A percentile compares a stretch with the other conserved stretches of the same genome.
Evolutionary conservation across 2,329 filamentous ascomycete species (phyloP).

Genomic region (Colletotrichum sp.): DNA sequence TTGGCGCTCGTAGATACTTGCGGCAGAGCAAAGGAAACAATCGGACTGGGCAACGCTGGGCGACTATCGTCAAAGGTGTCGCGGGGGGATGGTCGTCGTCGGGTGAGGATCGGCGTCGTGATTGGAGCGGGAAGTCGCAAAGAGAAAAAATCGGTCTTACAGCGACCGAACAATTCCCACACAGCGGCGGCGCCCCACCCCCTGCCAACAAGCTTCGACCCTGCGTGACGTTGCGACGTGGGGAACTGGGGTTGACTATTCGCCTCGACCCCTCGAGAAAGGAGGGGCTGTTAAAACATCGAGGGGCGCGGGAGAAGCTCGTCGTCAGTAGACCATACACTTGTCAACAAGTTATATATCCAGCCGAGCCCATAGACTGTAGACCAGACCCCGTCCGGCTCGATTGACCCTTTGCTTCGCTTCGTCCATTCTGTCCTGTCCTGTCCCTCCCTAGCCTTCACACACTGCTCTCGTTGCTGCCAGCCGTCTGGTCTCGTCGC

Average conservation of each 20-base stretch:
- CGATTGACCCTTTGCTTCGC: neutral
- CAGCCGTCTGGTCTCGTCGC: neutral
- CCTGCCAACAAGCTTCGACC: conserved; percentile 24
- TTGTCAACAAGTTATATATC: conserved; percentile 9
- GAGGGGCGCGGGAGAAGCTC: neutral
- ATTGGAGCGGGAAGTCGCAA: conserved; percentile 22
- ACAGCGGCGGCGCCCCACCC: conserved; percentile 11
- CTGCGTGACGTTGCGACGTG: conserved; percentile 23
- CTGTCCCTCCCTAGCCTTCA: neutral
- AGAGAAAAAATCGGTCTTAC: conserved; percentile 22
- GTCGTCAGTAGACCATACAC: neutral
- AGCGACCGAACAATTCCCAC: conserved; percentile 24
- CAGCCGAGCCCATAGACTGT: neutral
- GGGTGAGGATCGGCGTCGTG: conserved; percentile 15
- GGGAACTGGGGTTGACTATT: conserved; percentile 19
- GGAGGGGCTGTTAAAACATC: conserved; percentile 15
- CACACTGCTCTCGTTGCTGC: neutral
- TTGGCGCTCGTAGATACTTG: neutral
- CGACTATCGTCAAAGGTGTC: neutral
- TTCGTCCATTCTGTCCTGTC: neutral
- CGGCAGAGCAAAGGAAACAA: neutral
- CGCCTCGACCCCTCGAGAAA: conserved; percentile 4
- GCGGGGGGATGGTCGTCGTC: conserved; percentile 1
- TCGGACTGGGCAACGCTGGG: neutral
- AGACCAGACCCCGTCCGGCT: neutral